Evolutionary conservation across 495 filamentous ascomycete species (phyloP).

Genomic region (Aspergillus biplanus): DNA sequence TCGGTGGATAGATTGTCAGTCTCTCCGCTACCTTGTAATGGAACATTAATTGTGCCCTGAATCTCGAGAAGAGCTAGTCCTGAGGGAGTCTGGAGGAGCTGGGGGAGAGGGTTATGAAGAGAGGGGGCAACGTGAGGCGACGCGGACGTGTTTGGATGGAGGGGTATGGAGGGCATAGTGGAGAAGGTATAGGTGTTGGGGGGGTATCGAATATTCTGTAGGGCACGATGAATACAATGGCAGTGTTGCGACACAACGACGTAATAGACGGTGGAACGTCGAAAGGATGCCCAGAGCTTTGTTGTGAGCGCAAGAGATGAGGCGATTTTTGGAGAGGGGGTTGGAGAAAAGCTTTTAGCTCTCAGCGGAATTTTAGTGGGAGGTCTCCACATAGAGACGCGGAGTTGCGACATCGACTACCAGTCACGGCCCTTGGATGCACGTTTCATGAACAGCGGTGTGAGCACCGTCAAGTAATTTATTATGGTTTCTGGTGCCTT

Average conservation of each 20-base stretch:
- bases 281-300: too few species aligned
- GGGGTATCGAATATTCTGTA: neutral
- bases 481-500: too few species aligned
- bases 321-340: too few species aligned
- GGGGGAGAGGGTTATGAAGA: constrained; percentile 69
- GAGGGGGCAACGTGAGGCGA: constrained; percentile 21
- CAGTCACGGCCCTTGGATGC: too few species aligned
- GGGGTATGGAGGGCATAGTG: constrained; percentile 50
- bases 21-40: constrained; percentile 28
- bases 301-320: too few species aligned
- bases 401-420: too few species aligned
- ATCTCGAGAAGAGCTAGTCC: constrained; percentile 82
- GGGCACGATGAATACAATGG: neutral
- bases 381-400: too few species aligned
- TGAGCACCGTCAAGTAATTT: too few species aligned
- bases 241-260: neutral
- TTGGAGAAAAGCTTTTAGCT: too few species aligned
- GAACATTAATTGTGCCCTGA: constrained; percentile 81
- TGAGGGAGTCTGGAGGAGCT: constrained; percentile 80
- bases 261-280: neutral
- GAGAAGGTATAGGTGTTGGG: neutral
- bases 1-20: constrained; percentile 10
- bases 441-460: too few species aligned
- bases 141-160: constrained; percentile 31
- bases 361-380: too few species aligned